Base-by-base conservation (phyloP, 768 basidiomycete genomes). In the Tubosaeta brunneosetosa region DNA sequence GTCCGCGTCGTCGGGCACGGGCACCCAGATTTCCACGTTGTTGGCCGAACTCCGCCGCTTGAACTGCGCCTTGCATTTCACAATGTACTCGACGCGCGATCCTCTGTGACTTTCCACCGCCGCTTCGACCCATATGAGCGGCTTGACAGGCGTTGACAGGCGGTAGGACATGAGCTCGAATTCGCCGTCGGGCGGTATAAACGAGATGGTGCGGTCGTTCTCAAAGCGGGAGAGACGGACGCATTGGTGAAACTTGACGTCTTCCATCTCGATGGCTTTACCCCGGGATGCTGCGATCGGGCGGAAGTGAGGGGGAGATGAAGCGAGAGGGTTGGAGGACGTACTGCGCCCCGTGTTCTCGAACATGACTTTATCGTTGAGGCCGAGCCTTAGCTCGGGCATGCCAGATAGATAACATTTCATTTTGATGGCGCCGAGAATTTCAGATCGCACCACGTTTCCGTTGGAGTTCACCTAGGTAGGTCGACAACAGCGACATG, bases 321-420 rank as follows among this genome's bases (percentile, higher is more conserved):
- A 31, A 34, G 27, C 2, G 6, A 10, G 25, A 17, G 6, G n/a
- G 48, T 26, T 26, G 4, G 3, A 49, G 13, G 32, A 77, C 90
- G 64, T 67, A 94, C 93, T 92, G 61, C 97, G 80, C 17, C 95
- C 95, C 2, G 95, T 97, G 64, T 79, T 91, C 71, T 99, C 97
- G 62, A 98, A 97, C 95, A 99, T 98, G 69, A 97, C 94, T 72
- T 98, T 98, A 75, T 99, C 95, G 71, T 99, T 99, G 51, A 99
- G 76, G 3, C 95, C 97, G 27, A 99, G 71, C 53, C 95, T 80
- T 43, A 98, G 77, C 67, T 99, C 97, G 16, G 97, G 97, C 97
- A 98, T 99, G n/a, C 97, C 97, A 9, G 92, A 94, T 2, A 99
- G 79, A 68, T 97, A 99, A 68, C 95, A 98, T 71, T 98, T 98